phyloP scores from a whole-genome alignment of 441 rosid species.

The Populus hybrid region DNA sequence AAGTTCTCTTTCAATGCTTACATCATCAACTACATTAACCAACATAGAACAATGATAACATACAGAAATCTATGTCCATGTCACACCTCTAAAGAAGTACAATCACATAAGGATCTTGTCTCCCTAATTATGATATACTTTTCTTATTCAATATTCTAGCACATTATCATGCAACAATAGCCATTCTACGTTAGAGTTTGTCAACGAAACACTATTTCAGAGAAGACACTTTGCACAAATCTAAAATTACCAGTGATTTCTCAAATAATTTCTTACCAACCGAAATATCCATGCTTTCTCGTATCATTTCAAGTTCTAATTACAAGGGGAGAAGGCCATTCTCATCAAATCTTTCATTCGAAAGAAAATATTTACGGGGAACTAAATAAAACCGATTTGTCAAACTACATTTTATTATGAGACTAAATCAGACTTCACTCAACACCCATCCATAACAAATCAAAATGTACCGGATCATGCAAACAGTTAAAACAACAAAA shows the following conservation, averaged over 20 bases:
- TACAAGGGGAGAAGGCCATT: not conserved
- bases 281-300: not conserved
- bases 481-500: not conserved
- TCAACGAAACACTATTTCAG: not conserved
- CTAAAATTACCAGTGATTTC: not conserved
- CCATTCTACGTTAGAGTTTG: not conserved
- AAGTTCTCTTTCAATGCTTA: not conserved
- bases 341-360: not conserved
- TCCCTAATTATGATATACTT: not conserved
- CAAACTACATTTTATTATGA: not conserved
- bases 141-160: not conserved
- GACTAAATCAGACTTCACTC: not conserved
- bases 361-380: not conserved
- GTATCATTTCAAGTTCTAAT: not conserved
- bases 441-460: not conserved
- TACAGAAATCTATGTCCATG: too few species aligned
- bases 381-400: not conserved
- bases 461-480: not conserved
- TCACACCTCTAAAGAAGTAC: too few species aligned
- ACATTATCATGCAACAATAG: not conserved
- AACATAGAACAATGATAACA: too few species aligned
- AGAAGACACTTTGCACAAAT: not conserved
- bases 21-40: too few species aligned
- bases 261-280: not conserved
- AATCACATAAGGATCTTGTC: not conserved